Evolutionary conservation across 768 basidiomycete genomes (phyloP).

Genomic region (Pholiota molesta): DNA sequence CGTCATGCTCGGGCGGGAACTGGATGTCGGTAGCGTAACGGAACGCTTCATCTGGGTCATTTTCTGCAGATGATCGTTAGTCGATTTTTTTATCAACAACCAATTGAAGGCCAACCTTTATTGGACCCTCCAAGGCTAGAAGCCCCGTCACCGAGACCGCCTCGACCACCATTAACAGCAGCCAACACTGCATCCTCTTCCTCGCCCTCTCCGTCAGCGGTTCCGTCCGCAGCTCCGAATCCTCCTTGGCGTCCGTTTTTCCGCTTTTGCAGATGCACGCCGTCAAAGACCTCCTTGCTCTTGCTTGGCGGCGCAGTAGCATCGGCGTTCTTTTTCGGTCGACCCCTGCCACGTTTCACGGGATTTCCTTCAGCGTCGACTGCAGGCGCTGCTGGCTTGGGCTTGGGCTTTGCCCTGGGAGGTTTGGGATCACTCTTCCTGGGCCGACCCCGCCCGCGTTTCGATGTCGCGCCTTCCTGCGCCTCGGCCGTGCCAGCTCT

Average conservation of each 20-base stretch:
- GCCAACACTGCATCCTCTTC: conserved; percentile 20
- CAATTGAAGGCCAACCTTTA: conserved; percentile 14
- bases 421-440: conserved; percentile 12
- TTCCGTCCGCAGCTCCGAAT: background rate
- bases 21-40: background rate
- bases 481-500: background rate
- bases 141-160: conserved; percentile 6
- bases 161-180: conserved; percentile 9
- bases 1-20: conserved; percentile 12
- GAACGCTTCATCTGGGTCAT: conserved; percentile 16
- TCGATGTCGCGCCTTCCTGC: background rate
- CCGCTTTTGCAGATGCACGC: conserved; percentile 19
- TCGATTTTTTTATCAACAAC: background rate
- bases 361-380: background rate
- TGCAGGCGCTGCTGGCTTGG: background rate
- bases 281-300: conserved; percentile 20
- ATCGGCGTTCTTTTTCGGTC: conserved; percentile 19
- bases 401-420: background rate
- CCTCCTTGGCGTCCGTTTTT: conserved; percentile 2
- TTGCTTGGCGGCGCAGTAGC: conserved; percentile 16
- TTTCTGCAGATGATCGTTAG: conserved; percentile 12
- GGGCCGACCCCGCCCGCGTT: conserved; percentile 21
- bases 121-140: conserved; percentile 21
- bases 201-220: conserved; percentile 5
- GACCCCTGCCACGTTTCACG: conserved; percentile 17